Evolutionary conservation across 164 flowering plant species (phyloP).

Genomic region (Warburgia ugandensis): DNA sequence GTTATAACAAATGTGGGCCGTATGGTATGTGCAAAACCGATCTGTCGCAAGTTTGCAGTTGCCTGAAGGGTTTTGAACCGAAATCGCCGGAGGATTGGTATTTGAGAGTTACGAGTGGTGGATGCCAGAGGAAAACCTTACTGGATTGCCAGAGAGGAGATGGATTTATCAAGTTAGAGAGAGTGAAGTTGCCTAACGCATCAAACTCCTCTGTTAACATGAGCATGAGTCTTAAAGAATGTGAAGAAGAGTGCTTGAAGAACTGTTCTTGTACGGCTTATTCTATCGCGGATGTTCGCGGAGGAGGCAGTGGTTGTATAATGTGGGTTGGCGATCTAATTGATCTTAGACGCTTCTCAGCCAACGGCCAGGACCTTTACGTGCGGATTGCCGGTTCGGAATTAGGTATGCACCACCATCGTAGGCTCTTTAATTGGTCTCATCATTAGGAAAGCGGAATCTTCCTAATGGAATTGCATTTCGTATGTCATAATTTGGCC

Average conservation of each 20-base stretch:
- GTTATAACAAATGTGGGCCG: slow-evolving; percentile 4
- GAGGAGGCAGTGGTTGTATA: slow-evolving; percentile 18
- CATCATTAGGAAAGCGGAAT: too few species aligned
- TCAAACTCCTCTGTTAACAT: background rate
- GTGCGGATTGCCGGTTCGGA: slow-evolving; percentile 22
- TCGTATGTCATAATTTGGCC: too few species aligned
- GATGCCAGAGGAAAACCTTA: background rate
- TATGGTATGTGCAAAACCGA: slow-evolving; percentile 2
- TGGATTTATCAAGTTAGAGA: slow-evolving; percentile 8
- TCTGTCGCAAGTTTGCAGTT: background rate
- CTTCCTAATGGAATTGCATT: too few species aligned
- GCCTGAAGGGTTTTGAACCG: slow-evolving; percentile 9
- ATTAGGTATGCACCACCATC: too few species aligned
- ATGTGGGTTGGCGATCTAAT: slow-evolving; percentile 24
- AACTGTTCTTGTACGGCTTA: slow-evolving; percentile 34
- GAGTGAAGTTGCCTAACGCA: slow-evolving; percentile 9
- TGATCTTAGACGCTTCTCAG: slow-evolving; percentile 14
- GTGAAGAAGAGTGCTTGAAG: slow-evolving; percentile 14
- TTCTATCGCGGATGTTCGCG: slow-evolving; percentile 10
- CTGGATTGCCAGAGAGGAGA: slow-evolving; percentile 4
- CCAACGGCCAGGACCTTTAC: slow-evolving; percentile 19
- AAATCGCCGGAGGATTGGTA: background rate
- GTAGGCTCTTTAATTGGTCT: too few species aligned
- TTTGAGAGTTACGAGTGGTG: too few species aligned
- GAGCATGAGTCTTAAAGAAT: background rate